phyloP scores from a whole-genome alignment of 2,329 filamentous ascomycete species.

The Teratosphaeria zuluensis region DNA sequence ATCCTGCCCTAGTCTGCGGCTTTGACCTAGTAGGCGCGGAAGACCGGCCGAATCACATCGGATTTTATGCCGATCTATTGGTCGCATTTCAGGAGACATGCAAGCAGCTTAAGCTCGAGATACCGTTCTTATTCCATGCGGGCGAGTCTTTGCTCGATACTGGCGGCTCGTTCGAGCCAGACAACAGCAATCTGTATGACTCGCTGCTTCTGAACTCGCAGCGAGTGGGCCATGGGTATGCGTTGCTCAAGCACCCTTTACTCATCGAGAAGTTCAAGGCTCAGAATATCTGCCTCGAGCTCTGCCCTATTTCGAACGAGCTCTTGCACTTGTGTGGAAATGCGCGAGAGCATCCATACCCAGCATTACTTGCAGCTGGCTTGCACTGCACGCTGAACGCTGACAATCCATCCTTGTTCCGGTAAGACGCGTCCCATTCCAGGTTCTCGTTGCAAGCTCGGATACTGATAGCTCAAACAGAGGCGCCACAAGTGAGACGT shows the following conservation, averaged over 20 bases:
- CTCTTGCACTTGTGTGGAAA: slow-evolving; percentile 59
- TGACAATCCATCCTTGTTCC: slow-evolving; percentile 65
- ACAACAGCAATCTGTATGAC: slow-evolving; percentile 55
- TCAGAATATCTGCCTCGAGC: slow-evolving; percentile 59
- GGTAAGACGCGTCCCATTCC: slow-evolving; percentile 34
- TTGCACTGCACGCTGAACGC: slow-evolving; percentile 66
- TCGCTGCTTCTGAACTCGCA: slow-evolving; percentile 56
- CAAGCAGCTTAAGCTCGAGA: slow-evolving; percentile 38
- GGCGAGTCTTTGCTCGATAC: slow-evolving; percentile 60
- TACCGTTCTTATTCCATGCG: slow-evolving; percentile 68
- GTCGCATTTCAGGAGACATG: slow-evolving; percentile 49
- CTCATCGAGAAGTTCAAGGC: slow-evolving; percentile 58
- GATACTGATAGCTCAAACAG: slow-evolving; percentile 1
- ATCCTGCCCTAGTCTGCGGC: slow-evolving; percentile 53
- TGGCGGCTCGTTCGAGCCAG: slow-evolving; percentile 49
- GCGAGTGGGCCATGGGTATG: slow-evolving; percentile 66
- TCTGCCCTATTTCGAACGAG: slow-evolving; percentile 71
- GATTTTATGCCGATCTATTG: slow-evolving; percentile 50
- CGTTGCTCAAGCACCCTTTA: slow-evolving; percentile 55
- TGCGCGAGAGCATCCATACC: slow-evolving; percentile 57
- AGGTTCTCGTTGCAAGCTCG: neutral
- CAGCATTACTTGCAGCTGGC: slow-evolving; percentile 59
- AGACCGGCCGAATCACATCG: slow-evolving; percentile 51
- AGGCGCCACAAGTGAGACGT: slow-evolving; percentile 35
- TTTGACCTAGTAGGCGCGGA: slow-evolving; percentile 62